Conservation (phyloP, 225 moss, liverwort and hornwort species). For the Pseudisothecium myosuroides region DNA sequence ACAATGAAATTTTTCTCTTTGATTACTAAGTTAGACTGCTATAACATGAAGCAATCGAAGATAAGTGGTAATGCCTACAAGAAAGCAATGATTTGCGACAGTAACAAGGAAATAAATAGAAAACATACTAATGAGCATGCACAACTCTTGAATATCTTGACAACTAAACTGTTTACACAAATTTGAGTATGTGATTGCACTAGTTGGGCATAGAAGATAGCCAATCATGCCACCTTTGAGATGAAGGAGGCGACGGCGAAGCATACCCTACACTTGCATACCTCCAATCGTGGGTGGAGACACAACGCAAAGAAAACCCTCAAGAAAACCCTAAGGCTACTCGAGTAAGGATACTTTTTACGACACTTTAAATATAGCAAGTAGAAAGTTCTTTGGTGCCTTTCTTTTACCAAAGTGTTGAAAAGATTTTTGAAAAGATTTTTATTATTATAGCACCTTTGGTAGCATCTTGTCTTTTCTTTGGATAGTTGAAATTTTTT, state of each 20-base stretch:
- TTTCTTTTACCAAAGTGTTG: not conserved
- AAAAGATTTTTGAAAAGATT: not conserved
- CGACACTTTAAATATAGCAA: fast-evolving
- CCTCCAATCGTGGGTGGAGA: fast-evolving
- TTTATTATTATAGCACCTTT: not conserved
- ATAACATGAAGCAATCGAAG: not conserved
- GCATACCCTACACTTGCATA: not conserved
- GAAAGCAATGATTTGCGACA: not conserved
- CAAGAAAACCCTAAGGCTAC: not conserved
- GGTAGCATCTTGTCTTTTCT: no score
- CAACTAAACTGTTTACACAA: not conserved
- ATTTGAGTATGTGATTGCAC: not conserved
- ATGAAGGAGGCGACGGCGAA: no score
- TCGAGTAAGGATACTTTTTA: no score
- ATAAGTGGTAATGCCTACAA: not conserved
- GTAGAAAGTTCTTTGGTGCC: not conserved
- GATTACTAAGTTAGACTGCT: fast-evolving
- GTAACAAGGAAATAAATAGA: not conserved
- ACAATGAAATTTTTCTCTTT: not conserved
- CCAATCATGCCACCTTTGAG: not conserved
- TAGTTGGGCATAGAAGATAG: no score
- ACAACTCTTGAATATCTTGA: not conserved
- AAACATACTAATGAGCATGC: not conserved
- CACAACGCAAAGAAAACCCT: no score
- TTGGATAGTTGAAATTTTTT: not conserved